phyloP scores from a whole-genome alignment of 148 eudicot species.

The Rheum nobile region DNA sequence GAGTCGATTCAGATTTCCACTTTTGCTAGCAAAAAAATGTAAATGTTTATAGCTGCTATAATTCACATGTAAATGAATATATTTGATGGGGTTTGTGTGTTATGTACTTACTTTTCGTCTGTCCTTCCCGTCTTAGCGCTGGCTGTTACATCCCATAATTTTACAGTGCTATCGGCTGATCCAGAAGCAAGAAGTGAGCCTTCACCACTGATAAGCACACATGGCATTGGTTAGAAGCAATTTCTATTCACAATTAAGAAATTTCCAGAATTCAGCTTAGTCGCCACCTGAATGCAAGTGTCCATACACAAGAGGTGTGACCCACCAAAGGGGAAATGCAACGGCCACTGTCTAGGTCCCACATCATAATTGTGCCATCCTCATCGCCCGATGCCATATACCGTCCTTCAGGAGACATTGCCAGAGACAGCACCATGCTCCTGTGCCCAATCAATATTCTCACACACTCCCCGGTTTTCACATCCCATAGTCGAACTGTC shows the following conservation, averaged over 20 bases:
- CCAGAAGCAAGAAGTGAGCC: constrained; percentile 99
- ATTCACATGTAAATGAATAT: neutral
- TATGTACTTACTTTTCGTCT: constrained; percentile 66
- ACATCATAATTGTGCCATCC: constrained; percentile 96
- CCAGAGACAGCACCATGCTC: constrained; percentile 76
- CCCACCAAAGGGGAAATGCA: constrained; percentile 89
- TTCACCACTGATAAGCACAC: constrained; percentile 55
- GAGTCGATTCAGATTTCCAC: constrained; percentile 59
- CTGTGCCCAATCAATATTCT: constrained; percentile 94
- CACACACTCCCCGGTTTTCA: constrained; percentile 84
- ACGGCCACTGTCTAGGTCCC: constrained; percentile 93
- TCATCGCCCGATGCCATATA: constrained; percentile 99
- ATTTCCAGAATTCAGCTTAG: constrained; percentile 1
- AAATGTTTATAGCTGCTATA: neutral
- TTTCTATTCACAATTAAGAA: neutral
- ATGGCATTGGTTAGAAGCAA: neutral
- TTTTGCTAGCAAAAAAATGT: constrained; percentile 28
- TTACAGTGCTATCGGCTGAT: constrained; percentile 94
- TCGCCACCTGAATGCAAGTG: constrained; percentile 88
- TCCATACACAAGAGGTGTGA: constrained; percentile 91
- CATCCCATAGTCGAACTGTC: constrained; percentile 96
- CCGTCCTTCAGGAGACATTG: constrained; percentile 99
- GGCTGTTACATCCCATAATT: constrained; percentile 85
- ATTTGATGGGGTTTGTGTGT: neutral
- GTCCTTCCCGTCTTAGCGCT: constrained; percentile 48